Percentiles rank a stretch among this genome's conserved stretches.
Evolutionary conservation across 352 stramenopile species (phyloP).

Genomic region (Globisporangium barbulae): DNA sequence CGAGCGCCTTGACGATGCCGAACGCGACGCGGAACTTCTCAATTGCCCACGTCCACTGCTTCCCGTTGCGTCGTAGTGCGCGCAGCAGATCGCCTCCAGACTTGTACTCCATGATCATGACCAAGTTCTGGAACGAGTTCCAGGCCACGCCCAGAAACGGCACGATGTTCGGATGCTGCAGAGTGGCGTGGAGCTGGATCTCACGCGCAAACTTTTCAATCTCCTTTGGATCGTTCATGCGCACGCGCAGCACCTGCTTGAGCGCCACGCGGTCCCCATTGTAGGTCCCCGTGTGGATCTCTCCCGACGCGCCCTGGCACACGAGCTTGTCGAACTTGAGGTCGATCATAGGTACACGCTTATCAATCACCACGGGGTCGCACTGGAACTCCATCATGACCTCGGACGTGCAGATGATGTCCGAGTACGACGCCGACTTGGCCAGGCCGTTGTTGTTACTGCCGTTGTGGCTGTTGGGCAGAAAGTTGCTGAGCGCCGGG

Average conservation of each 20-base stretch:
- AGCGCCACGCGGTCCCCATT: conserved; percentile 32
- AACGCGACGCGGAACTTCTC: conserved; percentile 52
- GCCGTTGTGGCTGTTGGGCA: conserved; percentile 5
- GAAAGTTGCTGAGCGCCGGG: conserved; percentile 4
- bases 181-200: conserved; percentile 45
- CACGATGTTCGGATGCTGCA: conserved; percentile 59
- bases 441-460: conserved; percentile 16
- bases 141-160: conserved; percentile 54
- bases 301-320: conserved; percentile 32
- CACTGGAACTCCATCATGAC: conserved; percentile 51
- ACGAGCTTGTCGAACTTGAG: conserved; percentile 35
- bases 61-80: conserved; percentile 4
- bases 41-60: conserved; percentile 28
- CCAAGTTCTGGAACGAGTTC: conserved; percentile 56
- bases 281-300: conserved; percentile 42
- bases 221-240: conserved; percentile 39
- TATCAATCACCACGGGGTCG: conserved; percentile 35
- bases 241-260: conserved; percentile 38
- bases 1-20: conserved; percentile 35
- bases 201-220: conserved; percentile 55
- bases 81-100: conserved; percentile 38
- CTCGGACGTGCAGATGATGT: conserved; percentile 41
- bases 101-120: conserved; percentile 43
- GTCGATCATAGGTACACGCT: conserved; percentile 55
- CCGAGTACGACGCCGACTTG: conserved; percentile 34